A percentile compares a stretch with the other conserved stretches of the same genome.
These are phyloP conservation scores for Daldinia sp. DNA, from an alignment of 2,329 filamentous ascomycete species.

Conservation along the genomic window DNA sequence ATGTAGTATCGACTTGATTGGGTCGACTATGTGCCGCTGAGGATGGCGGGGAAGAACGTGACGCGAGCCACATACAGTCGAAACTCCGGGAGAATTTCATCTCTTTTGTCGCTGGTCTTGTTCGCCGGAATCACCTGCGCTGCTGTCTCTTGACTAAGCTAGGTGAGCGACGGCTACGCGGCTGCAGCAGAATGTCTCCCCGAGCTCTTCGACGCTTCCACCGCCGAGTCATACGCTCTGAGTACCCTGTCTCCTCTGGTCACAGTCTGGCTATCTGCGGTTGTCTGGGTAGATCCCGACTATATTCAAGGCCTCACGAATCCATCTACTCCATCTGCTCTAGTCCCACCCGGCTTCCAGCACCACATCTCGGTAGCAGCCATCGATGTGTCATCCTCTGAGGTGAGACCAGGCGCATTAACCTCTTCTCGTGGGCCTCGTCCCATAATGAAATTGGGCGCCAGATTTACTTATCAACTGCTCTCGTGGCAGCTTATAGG, in stretches of 20 bases:
- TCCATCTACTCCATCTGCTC: conserved; percentile 48
- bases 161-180: conserved; percentile 56
- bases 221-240: conserved; percentile 59
- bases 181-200: conserved; percentile 61
- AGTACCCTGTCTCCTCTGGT: conserved; percentile 54
- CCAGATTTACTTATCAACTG: conserved; percentile 57
- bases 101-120: conserved; percentile 39
- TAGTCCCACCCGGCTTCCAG: conserved; percentile 53
- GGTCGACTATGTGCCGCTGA: conserved; percentile 45
- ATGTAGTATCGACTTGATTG: conserved; percentile 37
- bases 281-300: conserved; percentile 45
- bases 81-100: conserved; percentile 54
- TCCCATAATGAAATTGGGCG: conserved; percentile 61
- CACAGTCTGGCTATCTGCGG: conserved; percentile 42
- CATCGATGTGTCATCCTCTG: conserved; percentile 61
- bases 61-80: conserved; percentile 64
- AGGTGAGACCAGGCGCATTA: conserved; percentile 70
- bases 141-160: conserved; percentile 42
- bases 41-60: conserved; percentile 58
- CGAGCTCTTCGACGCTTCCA: conserved; percentile 50
- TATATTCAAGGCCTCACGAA: conserved; percentile 31
- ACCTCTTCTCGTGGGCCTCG: conserved; percentile 59
- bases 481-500: conserved; percentile 48
- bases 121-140: conserved; percentile 60
- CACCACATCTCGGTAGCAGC: conserved; percentile 58